Percentiles rank a stretch among this genome's conserved stretches.
Evolutionary conservation across 2,329 filamentous ascomycete species (phyloP).

Genomic region (Talaromyces islandicus): DNA sequence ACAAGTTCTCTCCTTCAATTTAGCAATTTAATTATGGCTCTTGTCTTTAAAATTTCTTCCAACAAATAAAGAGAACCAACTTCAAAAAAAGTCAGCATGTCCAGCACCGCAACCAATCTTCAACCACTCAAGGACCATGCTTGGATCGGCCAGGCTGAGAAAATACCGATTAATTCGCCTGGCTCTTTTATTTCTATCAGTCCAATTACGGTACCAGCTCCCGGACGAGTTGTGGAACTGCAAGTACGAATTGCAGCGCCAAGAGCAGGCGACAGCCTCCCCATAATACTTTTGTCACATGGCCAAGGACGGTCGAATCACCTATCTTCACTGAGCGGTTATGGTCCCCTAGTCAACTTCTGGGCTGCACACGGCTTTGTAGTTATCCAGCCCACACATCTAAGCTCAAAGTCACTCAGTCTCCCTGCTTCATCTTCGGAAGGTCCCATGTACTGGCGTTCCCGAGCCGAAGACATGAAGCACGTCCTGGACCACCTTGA

Average conservation of each 20-base stretch:
- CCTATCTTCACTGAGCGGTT: conserved; percentile 39
- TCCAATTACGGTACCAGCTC: conserved; percentile 2
- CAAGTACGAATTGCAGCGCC: conserved; percentile 34
- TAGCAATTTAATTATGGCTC: not conserved
- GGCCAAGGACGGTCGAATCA: conserved; percentile 34
- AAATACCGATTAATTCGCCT: conserved; percentile 26
- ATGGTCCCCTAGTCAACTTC: conserved; percentile 37
- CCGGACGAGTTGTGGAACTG: conserved; percentile 22
- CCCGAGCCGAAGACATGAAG: conserved; percentile 31
- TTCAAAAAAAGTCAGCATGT: not conserved
- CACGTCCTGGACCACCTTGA: conserved; percentile 34
- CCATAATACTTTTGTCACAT: conserved; percentile 38
- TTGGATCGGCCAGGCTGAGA: conserved; percentile 12
- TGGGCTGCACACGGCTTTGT: conserved; percentile 39
- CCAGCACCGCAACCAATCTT: not conserved
- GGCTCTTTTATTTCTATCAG: conserved; percentile 23
- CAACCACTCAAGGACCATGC: conserved; percentile 10
- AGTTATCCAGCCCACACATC: conserved; percentile 40
- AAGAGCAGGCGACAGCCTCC: conserved; percentile 24
- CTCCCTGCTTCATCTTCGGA: conserved; percentile 12
- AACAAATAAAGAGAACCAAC: not conserved
- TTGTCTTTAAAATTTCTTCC: not conserved
- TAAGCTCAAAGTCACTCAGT: conserved; percentile 29
- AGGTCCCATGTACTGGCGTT: conserved; percentile 26
- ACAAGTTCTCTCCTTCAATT: not conserved